Evolutionary conservation across 352 stramenopile species (phyloP).

Genomic region (Thalassiosira hispida): DNA sequence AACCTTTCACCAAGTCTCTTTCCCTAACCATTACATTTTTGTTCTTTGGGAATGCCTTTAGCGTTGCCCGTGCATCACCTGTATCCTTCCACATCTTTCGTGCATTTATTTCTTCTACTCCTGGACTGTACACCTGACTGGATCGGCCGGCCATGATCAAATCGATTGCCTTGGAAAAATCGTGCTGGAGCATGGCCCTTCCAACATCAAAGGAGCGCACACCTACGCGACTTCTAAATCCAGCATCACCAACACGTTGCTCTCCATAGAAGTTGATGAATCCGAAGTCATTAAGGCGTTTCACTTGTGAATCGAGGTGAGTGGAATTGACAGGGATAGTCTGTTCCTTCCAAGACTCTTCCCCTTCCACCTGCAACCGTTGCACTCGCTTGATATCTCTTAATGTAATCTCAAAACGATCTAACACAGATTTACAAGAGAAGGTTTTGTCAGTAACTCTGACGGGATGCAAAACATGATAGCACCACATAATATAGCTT

Average conservation of each 20-base stretch:
- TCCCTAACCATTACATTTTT: slow-evolving; percentile 66
- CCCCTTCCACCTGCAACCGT: slow-evolving; percentile 27
- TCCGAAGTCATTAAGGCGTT: slow-evolving; percentile 55
- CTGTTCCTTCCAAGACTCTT: slow-evolving; percentile 44
- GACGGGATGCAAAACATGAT: not conserved
- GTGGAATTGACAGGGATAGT: slow-evolving; percentile 38
- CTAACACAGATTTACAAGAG: not conserved
- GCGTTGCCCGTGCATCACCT: slow-evolving; percentile 56
- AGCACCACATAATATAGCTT: not conserved
- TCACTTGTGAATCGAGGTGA: slow-evolving; percentile 63
- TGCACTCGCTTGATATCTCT: slow-evolving; percentile 60
- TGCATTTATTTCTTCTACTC: slow-evolving; percentile 56
- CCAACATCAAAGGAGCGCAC: slow-evolving; percentile 79
- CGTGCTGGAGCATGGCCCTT: slow-evolving; percentile 62
- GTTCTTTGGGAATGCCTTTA: slow-evolving; percentile 65
- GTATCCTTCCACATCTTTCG: slow-evolving; percentile 67
- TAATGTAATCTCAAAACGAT: slow-evolving; percentile 75
- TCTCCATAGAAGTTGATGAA: slow-evolving; percentile 86
- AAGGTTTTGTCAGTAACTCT: not conserved
- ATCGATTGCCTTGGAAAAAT: slow-evolving; percentile 75
- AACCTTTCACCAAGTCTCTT: slow-evolving; percentile 68
- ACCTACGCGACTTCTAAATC: slow-evolving; percentile 55
- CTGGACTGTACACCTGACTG: slow-evolving; percentile 36
- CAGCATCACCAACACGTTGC: slow-evolving; percentile 76
- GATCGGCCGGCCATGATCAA: slow-evolving; percentile 73